Percentiles rank a stretch among this genome's conserved stretches.
These are phyloP conservation scores for Dovyalis caffra DNA, from an alignment of 345 rosid species.

Conservation along the genomic window DNA sequence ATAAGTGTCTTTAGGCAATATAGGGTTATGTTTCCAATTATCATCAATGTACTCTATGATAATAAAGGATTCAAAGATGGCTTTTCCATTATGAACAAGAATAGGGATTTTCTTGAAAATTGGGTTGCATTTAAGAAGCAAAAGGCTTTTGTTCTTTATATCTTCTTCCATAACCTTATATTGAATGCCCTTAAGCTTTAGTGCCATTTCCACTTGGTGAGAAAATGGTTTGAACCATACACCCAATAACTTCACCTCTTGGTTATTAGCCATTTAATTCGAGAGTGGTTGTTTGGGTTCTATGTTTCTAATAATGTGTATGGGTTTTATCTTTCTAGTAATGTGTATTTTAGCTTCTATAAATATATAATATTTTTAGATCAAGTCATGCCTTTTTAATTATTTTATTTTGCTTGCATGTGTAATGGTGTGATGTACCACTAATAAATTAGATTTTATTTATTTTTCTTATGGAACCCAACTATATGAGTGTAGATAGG, in stretches of 20 bases:
- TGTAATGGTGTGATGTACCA: too few relatives aligned
- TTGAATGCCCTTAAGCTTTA: neutral
- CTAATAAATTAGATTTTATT: too few relatives aligned
- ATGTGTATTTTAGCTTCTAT: too few relatives aligned
- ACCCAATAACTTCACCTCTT: neutral
- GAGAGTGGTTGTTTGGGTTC: too few relatives aligned
- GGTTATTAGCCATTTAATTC: too few relatives aligned
- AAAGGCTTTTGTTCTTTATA: neutral
- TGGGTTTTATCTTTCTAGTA: too few relatives aligned
- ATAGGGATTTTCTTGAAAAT: neutral
- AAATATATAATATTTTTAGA: too few relatives aligned
- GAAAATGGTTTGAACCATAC: slow-evolving; percentile 4
- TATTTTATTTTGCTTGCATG: too few relatives aligned
- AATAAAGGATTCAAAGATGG: neutral
- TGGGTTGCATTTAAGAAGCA: slow-evolving; percentile 3
- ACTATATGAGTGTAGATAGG: too few relatives aligned
- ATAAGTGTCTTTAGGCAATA: slow-evolving; percentile 8
- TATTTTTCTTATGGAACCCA: too few relatives aligned
- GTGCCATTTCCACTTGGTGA: neutral
- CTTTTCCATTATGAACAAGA: neutral
- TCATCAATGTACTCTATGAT: slow-evolving; percentile 8
- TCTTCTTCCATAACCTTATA: neutral
- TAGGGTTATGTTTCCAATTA: slow-evolving; percentile 2
- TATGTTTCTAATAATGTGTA: too few relatives aligned
- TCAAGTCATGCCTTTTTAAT: too few relatives aligned